Evolutionary conservation across 305 asterid species (phyloP).

Genomic region (Fraxinus sp.): DNA sequence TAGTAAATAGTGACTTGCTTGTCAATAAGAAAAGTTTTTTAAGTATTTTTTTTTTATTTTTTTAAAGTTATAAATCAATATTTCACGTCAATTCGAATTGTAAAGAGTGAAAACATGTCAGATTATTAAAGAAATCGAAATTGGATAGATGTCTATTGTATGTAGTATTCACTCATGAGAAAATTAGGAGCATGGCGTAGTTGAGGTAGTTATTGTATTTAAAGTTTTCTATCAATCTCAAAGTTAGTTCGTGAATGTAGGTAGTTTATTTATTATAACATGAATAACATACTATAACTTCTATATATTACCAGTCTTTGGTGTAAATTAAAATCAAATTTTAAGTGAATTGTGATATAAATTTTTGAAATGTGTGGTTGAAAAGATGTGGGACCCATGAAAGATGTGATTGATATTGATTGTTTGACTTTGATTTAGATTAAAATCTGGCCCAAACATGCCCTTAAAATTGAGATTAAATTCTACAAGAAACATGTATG

Average conservation of each 20-base stretch:
- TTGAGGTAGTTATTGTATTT: neutral
- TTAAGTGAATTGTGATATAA: no score
- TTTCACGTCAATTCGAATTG: neutral
- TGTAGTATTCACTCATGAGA: no score
- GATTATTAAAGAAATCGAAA: neutral
- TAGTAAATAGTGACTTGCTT: no score
- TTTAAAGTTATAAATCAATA: no score
- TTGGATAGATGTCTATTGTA: neutral
- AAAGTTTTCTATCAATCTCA: neutral
- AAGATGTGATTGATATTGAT: no score
- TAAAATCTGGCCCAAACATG: no score
- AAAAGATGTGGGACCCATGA: no score
- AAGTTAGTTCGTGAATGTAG: neutral
- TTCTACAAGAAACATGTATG: neutral
- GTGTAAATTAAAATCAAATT: no score
- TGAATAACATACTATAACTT: neutral
- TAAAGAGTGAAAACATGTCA: neutral
- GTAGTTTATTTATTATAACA: neutral
- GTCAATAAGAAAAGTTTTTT: neutral
- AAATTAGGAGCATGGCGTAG: neutral
- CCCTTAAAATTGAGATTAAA: neutral
- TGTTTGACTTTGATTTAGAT: no score
- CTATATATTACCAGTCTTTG: neutral
- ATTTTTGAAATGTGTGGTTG: no score
- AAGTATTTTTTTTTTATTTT: no score